Percentiles rank a stretch among this genome's conserved stretches.
phyloP scores from a whole-genome alignment of 192 early-diverging fungal genomes.

The Coemansia sp. region DNA sequence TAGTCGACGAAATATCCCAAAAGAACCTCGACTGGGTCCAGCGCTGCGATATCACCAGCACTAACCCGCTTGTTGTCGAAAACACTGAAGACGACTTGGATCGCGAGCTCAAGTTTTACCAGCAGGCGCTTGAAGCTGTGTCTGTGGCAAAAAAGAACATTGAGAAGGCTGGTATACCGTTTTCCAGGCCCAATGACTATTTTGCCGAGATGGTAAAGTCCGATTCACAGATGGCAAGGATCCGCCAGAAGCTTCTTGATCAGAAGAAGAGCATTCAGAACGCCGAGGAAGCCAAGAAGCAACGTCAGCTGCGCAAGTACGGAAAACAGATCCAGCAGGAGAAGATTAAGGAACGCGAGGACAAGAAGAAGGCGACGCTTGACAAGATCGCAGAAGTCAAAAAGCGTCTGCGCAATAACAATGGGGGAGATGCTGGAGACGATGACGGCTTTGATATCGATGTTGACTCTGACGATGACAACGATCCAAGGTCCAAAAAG shows the following conservation, averaged over 20 bases:
- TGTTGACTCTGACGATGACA: constrained; percentile 44
- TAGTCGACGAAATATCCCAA: constrained; percentile 62
- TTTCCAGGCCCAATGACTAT: constrained; percentile 89
- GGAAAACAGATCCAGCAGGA: constrained; percentile 96
- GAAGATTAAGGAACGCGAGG: constrained; percentile 85
- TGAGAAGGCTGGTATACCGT: constrained; percentile 66
- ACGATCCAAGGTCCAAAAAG: not conserved
- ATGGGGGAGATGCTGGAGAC: constrained; percentile 45
- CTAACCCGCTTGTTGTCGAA: constrained; percentile 52
- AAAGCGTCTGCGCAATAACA: constrained; percentile 69
- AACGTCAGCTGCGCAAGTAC: constrained; percentile 93
- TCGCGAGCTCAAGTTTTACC: constrained; percentile 91
- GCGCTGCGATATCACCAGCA: constrained; percentile 64
- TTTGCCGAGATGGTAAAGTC: constrained; percentile 99
- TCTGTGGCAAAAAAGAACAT: constrained; percentile 64
- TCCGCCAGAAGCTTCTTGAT: constrained; percentile 83
- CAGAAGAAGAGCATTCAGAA: constrained; percentile 78
- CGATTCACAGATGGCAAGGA: constrained; percentile 90
- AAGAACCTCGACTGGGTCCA: constrained; percentile 71
- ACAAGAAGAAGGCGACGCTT: constrained; percentile 81
- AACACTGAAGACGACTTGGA: constrained; percentile 86
- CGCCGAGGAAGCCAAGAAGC: constrained; percentile 80
- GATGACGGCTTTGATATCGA: constrained; percentile 51
- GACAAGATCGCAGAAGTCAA: constrained; percentile 91
- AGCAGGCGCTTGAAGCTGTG: constrained; percentile 84